These are phyloP conservation scores for Capronia epimyces DNA, from an alignment of 2,329 filamentous ascomycete genomes.

Conservation along the genomic window DNA sequence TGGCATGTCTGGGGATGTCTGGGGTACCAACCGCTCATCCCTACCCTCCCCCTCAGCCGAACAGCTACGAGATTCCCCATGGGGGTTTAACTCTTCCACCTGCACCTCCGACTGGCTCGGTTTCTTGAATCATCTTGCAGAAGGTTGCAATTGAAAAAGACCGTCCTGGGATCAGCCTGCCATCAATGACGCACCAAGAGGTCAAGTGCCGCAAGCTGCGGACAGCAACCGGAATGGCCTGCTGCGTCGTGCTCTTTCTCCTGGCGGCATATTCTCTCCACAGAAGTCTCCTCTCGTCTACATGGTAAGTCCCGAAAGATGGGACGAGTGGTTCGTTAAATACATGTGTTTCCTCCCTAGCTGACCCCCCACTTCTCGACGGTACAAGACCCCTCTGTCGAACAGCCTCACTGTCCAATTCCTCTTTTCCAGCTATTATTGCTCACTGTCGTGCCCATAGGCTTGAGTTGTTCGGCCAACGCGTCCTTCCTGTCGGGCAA, in stretches of 20 bases:
- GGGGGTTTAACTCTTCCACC: background rate
- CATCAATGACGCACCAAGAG: background rate
- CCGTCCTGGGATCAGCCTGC: background rate
- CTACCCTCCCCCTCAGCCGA: background rate
- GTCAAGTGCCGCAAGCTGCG: background rate
- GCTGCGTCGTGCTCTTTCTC: background rate
- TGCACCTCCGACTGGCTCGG: background rate
- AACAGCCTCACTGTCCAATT: background rate
- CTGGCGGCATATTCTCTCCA: background rate
- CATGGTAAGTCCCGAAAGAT: background rate
- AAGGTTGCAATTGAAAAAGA: background rate
- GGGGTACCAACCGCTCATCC: background rate
- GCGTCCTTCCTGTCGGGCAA: background rate
- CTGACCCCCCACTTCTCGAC: background rate
- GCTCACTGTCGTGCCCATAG: background rate
- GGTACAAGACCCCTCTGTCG: background rate
- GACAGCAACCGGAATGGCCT: background rate
- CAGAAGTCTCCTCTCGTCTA: background rate
- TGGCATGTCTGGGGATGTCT: background rate
- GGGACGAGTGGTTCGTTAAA: background rate
- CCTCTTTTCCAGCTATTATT: background rate
- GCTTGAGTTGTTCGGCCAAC: slow-evolving; percentile 3
- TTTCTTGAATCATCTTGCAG: background rate
- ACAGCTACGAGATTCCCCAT: background rate
- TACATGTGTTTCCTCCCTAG: background rate